Evolutionary conservation across 208 protist genomes (phyloP).

Genomic region (Vickermania spadyakhi): DNA sequence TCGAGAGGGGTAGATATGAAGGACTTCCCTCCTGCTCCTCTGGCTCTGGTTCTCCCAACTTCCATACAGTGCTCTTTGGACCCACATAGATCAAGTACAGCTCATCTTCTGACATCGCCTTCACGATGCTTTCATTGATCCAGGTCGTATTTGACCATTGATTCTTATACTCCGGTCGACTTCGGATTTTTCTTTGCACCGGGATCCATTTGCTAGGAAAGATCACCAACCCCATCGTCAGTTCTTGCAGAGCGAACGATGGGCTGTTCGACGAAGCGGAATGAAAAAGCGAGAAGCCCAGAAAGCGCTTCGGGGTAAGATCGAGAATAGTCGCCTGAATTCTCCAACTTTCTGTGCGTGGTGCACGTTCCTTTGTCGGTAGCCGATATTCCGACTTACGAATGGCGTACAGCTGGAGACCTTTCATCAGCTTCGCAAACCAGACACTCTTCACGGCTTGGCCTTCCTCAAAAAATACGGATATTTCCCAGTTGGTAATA

Average conservation of each 20-base stretch:
- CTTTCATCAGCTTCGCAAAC: constrained; percentile 33
- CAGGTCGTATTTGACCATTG: not conserved
- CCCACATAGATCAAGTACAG: no score
- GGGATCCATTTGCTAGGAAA: not conserved
- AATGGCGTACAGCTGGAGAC: constrained; percentile 11
- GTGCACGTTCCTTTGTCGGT: not conserved
- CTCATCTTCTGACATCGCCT: not conserved
- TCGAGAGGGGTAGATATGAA: no score
- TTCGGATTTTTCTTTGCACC: not conserved
- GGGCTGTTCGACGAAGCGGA: not conserved
- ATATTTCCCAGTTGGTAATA: constrained; percentile 32
- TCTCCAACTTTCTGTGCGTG: not conserved
- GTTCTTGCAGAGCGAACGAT: not conserved
- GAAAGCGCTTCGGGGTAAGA: not conserved
- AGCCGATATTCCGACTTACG: constrained; percentile 5
- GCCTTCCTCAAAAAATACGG: constrained; percentile 41
- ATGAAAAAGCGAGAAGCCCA: not conserved
- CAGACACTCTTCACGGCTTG: constrained; percentile 30
- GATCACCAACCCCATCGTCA: not conserved
- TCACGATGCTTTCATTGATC: not conserved
- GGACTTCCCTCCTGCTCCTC: no score
- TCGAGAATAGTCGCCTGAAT: not conserved
- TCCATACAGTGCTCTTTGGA: no score
- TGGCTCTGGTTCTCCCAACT: no score
- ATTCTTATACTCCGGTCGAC: not conserved